phyloP scores from a whole-genome alignment of 306 rosid species.

The Notholithocarpus densiflorus region DNA sequence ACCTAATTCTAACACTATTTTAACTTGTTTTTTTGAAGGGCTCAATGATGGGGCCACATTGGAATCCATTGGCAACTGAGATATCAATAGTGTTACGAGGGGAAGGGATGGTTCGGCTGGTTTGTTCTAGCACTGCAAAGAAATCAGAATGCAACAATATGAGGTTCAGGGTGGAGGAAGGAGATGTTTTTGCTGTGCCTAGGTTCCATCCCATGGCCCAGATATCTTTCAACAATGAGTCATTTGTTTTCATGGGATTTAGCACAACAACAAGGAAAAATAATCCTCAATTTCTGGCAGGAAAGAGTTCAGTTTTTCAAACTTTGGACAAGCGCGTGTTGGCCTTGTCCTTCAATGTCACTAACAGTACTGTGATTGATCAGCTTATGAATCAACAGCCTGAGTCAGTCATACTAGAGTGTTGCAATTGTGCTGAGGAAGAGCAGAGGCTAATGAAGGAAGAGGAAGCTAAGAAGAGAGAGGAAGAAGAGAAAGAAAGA shows the following conservation, averaged over 20 bases:
- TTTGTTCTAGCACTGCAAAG: conserved; percentile 44
- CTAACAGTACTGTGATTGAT: conserved; percentile 32
- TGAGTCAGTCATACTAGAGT: conserved; percentile 58
- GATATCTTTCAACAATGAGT: conserved; percentile 60
- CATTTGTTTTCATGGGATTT: conserved; percentile 78
- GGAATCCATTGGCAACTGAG: conserved; percentile 82
- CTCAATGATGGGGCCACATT: conserved; percentile 93
- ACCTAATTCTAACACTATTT: background rate
- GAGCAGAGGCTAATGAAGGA: conserved; percentile 59
- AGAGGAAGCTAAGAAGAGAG: conserved; percentile 31
- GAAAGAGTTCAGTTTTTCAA: conserved; percentile 55
- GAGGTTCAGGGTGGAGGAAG: conserved; percentile 65
- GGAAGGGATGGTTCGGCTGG: conserved; percentile 66
- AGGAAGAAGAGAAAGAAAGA: conserved; percentile 23
- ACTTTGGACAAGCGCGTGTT: conserved; percentile 45
- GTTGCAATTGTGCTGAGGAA: conserved; percentile 82
- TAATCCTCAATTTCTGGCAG: conserved; percentile 68
- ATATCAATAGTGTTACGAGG: conserved; percentile 57
- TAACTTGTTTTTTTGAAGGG: conserved; percentile 35
- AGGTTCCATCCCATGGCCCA: conserved; percentile 92
- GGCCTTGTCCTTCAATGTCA: conserved; percentile 65
- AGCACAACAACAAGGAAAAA: conserved; percentile 49
- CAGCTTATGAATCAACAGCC: conserved; percentile 39
- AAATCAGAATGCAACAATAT: conserved; percentile 37
- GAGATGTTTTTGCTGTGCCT: conserved; percentile 70